Base-by-base conservation (phyloP, 768 basidiomycete genomes). In the Rhizopogon vesiculosus region DNA sequence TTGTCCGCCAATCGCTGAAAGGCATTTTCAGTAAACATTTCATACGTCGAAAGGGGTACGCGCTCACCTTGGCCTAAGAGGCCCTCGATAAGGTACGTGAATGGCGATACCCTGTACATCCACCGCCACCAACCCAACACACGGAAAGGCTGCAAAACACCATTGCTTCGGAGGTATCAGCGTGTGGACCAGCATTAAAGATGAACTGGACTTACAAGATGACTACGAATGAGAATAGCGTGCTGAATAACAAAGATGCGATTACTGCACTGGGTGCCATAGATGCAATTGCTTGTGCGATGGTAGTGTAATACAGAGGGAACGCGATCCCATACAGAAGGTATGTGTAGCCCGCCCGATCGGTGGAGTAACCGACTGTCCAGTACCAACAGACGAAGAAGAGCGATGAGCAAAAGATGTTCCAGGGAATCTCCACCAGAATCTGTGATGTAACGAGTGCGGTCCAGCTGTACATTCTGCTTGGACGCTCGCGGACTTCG, bases 381-480 rank as follows among this genome's bases (percentile, higher is more conserved):
- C 75, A 80, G 61, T 75, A 81, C 78, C 78, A 82, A 64, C 75
- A 76, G 44, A 74, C 43, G 64, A 76, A 80, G 64, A 74, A 74
- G 18, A 80, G 6, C 8, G 75, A 68, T 0, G 74, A 71, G 7
- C 65, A 66, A 42, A 73, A 15, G 18, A 77, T 72, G 56, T 78
- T 78, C 66, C 76, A 74, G 15, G 77, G 77, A 1, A 77, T 43
- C 62, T 80, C 78, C 35, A 71, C 69, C 12, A 84, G 56, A 22
- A 84, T 67, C 60, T 80, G 78, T 0, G 83, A 74, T 0, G 80
- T 76, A n/a, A 83, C 57, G 33, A 85, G 69, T 0, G 82, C 79
- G 0, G 79, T 75, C 84, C 84, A 87, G 60, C 73, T 74, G 65
- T 85, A 87, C 76, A 82, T 86, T 44, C 78, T 72, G 45, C 81